These are phyloP conservation scores for Smittium mucronatum DNA, from an alignment of 371 early-diverging fungal genomes.

Conservation along the genomic window DNA sequence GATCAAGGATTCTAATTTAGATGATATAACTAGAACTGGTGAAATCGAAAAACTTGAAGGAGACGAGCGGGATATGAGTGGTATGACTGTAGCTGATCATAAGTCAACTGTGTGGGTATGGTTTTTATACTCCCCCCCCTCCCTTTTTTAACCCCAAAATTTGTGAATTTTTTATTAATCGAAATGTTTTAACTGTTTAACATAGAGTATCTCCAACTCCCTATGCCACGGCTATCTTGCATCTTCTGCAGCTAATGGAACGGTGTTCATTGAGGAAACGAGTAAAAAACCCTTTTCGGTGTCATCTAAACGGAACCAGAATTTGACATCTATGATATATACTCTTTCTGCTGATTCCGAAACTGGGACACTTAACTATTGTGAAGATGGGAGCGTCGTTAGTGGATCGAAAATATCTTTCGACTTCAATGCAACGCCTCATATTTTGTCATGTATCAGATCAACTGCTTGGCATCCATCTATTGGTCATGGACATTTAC, in stretches of 20 bases:
- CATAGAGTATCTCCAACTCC: not conserved
- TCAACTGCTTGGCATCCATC: constrained; percentile 6
- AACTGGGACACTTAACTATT: not conserved
- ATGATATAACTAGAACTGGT: not conserved
- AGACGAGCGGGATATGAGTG: not conserved
- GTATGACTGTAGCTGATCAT: not conserved
- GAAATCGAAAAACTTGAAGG: not conserved
- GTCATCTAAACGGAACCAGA: not conserved
- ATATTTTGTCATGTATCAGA: not conserved
- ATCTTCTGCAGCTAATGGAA: not conserved
- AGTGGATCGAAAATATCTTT: no score
- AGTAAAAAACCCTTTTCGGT: not conserved
- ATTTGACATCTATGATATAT: not conserved
- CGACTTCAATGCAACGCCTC: not conserved
- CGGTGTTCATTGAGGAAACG: not conserved
- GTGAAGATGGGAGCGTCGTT: not conserved
- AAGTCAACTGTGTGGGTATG: not conserved
- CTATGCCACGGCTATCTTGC: not conserved
- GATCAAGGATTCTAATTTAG: not conserved
- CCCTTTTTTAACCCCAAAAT: no score
- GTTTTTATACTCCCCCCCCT: no score
- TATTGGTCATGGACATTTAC: constrained; percentile 1
- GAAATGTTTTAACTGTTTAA: no score
- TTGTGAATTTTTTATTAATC: no score
- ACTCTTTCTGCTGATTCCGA: not conserved